Conservation (phyloP, 139 green algal genomes). For the Tetratostichococcus sp. region DNA sequence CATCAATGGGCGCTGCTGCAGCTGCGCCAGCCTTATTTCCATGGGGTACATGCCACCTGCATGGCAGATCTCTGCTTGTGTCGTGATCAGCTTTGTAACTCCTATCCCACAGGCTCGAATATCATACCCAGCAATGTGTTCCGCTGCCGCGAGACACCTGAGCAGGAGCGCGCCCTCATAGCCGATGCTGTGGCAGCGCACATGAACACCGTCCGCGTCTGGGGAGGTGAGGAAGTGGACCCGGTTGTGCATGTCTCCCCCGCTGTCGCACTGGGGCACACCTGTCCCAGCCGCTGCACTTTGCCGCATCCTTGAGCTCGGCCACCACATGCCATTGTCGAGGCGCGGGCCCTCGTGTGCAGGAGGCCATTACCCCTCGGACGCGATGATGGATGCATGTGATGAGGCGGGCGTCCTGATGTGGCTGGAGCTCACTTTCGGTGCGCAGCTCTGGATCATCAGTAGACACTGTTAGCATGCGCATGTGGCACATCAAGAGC, state of each 20-base stretch:
- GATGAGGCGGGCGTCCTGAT: conserved; percentile 69
- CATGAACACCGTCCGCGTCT: conserved; percentile 83
- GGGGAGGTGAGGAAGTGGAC: conserved; percentile 32
- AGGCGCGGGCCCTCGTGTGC: too few relatives aligned
- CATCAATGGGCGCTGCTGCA: not conserved
- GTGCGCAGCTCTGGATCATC: conserved; percentile 9
- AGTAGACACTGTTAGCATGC: too few relatives aligned
- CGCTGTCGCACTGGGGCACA: too few relatives aligned
- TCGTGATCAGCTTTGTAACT: not conserved
- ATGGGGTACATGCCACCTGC: too few relatives aligned
- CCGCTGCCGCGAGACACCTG: conserved; percentile 16
- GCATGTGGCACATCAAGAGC: too few relatives aligned
- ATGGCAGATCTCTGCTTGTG: not conserved
- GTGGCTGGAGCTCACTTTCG: conserved; percentile 71
- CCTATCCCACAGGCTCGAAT: conserved; percentile 56
- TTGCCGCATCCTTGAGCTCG: too few relatives aligned
- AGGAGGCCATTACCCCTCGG: conserved; percentile 31
- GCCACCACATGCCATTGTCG: too few relatives aligned
- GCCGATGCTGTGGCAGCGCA: conserved; percentile 35
- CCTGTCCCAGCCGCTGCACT: too few relatives aligned
- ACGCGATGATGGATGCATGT: conserved; percentile 63
- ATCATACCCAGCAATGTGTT: conserved; percentile 60
- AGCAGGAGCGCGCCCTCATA: conserved; percentile 36
- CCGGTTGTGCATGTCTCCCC: too few relatives aligned
- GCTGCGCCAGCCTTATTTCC: too few relatives aligned